phyloP scores from a whole-genome alignment of 768 basidiomycete genomes.

The Cyclocybe cylindracea region DNA sequence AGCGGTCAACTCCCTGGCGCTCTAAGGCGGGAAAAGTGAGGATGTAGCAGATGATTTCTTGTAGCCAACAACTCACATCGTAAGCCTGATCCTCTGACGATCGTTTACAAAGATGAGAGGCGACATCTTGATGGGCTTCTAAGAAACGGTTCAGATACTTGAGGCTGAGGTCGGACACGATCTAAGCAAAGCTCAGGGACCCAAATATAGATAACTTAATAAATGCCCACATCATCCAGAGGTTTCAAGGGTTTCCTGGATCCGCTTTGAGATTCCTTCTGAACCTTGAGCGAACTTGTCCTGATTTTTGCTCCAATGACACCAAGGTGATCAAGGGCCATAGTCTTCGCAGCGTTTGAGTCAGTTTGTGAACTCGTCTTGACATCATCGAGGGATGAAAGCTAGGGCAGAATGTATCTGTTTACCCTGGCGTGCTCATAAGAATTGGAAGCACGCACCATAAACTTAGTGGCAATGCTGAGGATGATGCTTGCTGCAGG shows the following conservation, averaged over 20 bases:
- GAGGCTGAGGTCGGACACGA: slow-evolving; percentile 49
- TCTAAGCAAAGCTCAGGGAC: slow-evolving; percentile 32
- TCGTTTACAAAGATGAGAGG: slow-evolving; percentile 65
- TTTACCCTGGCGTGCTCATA: background rate
- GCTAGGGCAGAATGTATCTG: slow-evolving; percentile 40
- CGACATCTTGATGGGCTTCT: slow-evolving; percentile 64
- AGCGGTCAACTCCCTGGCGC: slow-evolving; percentile 79
- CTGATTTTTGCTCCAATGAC: slow-evolving; percentile 86
- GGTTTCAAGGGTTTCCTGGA: slow-evolving; percentile 48
- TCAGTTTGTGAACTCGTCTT: slow-evolving; percentile 70
- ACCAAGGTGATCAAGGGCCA: slow-evolving; percentile 93
- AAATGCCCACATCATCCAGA: slow-evolving; percentile 66
- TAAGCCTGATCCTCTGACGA: slow-evolving; percentile 81
- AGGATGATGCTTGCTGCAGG: slow-evolving; percentile 87
- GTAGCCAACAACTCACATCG: slow-evolving; percentile 50
- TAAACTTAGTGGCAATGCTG: slow-evolving; percentile 77
- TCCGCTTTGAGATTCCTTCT: slow-evolving; percentile 28
- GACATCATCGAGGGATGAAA: slow-evolving; percentile 80
- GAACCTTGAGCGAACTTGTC: slow-evolving; percentile 51
- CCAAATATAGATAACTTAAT: background rate
- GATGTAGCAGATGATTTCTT: background rate
- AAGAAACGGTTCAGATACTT: slow-evolving; percentile 60
- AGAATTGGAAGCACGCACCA: slow-evolving; percentile 52
- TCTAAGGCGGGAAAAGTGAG: slow-evolving; percentile 42
- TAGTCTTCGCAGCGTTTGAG: slow-evolving; percentile 81